Conservation (phyloP, 257 asterid genomes). For the Solanum peruvianum region DNA sequence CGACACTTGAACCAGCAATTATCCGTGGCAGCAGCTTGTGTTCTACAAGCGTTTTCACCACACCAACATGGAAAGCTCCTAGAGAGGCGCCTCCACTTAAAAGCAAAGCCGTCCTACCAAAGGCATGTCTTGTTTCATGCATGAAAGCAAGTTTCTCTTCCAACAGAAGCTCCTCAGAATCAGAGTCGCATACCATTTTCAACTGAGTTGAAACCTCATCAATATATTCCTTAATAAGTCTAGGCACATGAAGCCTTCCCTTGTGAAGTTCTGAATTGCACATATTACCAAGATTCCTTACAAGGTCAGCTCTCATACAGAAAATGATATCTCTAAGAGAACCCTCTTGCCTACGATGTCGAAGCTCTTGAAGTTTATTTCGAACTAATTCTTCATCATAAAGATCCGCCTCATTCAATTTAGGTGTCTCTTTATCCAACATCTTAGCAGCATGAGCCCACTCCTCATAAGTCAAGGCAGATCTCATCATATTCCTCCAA, state of each 20-base stretch:
- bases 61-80: conserved; percentile 80
- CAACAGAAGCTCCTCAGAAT: conserved; percentile 64
- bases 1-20: conserved; percentile 84
- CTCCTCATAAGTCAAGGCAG: conserved; percentile 69
- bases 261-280: conserved; percentile 79
- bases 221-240: conserved; percentile 68
- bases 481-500: conserved; percentile 83
- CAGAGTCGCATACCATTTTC: conserved; percentile 70
- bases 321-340: conserved; percentile 68
- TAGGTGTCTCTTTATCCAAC: conserved; percentile 63
- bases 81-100: conserved; percentile 82
- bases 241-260: conserved; percentile 70
- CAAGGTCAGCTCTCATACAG: conserved; percentile 75
- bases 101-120: conserved; percentile 76
- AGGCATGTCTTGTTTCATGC: conserved; percentile 85
- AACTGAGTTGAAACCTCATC: conserved; percentile 66
- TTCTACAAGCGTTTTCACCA: conserved; percentile 69
- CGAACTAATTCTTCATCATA: conserved; percentile 69
- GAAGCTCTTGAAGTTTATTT: conserved; percentile 69
- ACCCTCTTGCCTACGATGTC: conserved; percentile 69
- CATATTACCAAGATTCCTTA: conserved; percentile 73
- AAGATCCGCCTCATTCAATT: conserved; percentile 50
- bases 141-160: conserved; percentile 86
- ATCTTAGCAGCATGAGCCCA: conserved; percentile 89
- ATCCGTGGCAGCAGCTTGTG: conserved; percentile 73